These are phyloP conservation scores for Cordia subcordata DNA, from an alignment of 257 asterid genomes.

Conservation along the genomic window DNA sequence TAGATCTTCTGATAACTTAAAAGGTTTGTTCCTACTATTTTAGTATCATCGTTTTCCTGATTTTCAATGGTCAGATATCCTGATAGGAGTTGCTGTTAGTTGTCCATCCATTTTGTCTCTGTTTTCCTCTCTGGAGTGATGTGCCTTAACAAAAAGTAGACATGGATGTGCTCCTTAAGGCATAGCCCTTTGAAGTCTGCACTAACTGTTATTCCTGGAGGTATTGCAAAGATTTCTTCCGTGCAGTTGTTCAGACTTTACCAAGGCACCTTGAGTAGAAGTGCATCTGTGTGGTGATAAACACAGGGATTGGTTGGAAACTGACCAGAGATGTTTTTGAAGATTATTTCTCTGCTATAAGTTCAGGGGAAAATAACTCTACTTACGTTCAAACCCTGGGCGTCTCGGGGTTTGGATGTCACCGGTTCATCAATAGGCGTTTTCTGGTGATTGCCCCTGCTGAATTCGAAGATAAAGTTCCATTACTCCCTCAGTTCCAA, in stretches of 20 bases:
- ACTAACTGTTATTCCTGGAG: constrained; percentile 18
- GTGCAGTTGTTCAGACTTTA: constrained; percentile 20
- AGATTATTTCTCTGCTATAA: too few species aligned
- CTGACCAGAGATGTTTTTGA: constrained; percentile 31
- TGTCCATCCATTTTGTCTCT: too few species aligned
- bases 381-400: too few species aligned
- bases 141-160: constrained; percentile 56
- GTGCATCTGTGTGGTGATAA: constrained; percentile 29
- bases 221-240: constrained; percentile 15
- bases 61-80: background rate
- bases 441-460: too few species aligned
- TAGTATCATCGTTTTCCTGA: too few species aligned
- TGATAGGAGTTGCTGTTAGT: background rate
- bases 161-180: constrained; percentile 36
- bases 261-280: constrained; percentile 32
- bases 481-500: too few species aligned
- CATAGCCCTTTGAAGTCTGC: constrained; percentile 10
- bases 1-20: too few species aligned
- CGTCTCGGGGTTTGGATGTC: too few species aligned
- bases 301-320: constrained; percentile 28
- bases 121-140: constrained; percentile 41
- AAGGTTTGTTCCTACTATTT: too few species aligned
- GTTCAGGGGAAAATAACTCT: too few species aligned
- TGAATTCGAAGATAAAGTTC: too few species aligned
- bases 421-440: too few species aligned